Percentiles rank a stretch among this genome's conserved stretches.
Conservation (phyloP, 2,329 filamentous ascomycete species). For the Xylariomycetidae sp. region DNA sequence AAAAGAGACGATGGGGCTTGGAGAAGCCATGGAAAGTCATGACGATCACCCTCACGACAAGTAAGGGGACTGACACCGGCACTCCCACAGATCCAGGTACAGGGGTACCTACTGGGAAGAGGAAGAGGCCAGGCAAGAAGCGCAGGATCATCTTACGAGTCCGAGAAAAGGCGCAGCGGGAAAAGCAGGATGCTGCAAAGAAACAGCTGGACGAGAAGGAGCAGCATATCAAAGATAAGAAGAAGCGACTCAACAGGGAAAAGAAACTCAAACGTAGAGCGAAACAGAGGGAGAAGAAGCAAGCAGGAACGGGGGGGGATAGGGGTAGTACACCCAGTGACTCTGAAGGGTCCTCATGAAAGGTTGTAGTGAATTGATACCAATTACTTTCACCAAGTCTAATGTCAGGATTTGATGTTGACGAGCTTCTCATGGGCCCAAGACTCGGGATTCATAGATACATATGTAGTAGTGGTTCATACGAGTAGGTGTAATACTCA, state of each 20-base stretch:
- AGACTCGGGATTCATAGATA: no score
- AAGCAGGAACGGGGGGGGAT: slow-evolving; percentile 22
- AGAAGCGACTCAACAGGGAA: slow-evolving; percentile 55
- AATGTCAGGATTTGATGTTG: no score
- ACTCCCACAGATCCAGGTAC: slow-evolving; percentile 2
- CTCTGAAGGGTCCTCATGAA: no score
- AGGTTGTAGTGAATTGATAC: no score
- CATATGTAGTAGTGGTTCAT: no score
- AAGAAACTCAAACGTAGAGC: slow-evolving; percentile 56
- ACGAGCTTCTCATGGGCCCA: no score
- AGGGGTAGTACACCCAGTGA: no score
- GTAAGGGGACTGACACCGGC: slow-evolving; percentile 5
- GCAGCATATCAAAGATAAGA: slow-evolving; percentile 55
- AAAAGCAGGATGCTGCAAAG: slow-evolving; percentile 34
- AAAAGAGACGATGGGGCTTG: slow-evolving; percentile 48
- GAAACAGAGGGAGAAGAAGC: slow-evolving; percentile 53
- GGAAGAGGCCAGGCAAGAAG: slow-evolving; percentile 53
- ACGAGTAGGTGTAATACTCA: no score
- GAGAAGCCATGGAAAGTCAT: slow-evolving; percentile 58
- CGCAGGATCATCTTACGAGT: slow-evolving; percentile 47
- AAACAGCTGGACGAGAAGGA: slow-evolving; percentile 45
- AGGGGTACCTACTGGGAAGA: slow-evolving; percentile 18
- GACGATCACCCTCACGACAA: slow-evolving; percentile 34
- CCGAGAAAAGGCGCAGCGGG: slow-evolving; percentile 36
- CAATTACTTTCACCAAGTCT: no score